Base-by-base conservation (phyloP, 805 yeast species). In the Osmozyma mogii region DNA sequence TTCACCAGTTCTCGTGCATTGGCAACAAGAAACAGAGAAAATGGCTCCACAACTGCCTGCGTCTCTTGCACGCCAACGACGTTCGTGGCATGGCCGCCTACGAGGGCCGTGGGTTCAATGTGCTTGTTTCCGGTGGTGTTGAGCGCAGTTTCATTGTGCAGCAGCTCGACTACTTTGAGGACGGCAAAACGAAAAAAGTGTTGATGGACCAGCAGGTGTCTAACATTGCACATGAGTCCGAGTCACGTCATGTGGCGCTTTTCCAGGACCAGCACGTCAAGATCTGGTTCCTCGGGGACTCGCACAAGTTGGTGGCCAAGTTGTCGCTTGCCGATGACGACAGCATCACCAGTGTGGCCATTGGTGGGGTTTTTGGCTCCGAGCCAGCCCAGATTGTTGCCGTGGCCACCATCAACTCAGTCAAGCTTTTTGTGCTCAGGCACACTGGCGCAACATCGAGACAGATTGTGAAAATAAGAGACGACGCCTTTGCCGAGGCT, bases 191-290 rank as follows among this genome's bases (percentile, higher is more conserved):
- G 44, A 66, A 75, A 36, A 85, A 83, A 51, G 54, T 92, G 19
- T 74, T 88, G 15, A 63, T 75, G 27, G 67, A 69, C 28, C 84
- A 80, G 41, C 73, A 66, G 41, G 50, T 54, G 10, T 67, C 78
- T 9, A 74, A 71, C 41, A 65, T 79, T 4, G 44, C 68, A 1
- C 48, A 72, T 9, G 70, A 72, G 37, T 52, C 61, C 26, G 47
- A 51, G 5, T 62, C 68, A 22, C 68, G 78, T 36, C 55, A 76
- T 15, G 54, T 89, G 16, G 67, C 75, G 6, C 68, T 80, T 69
- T 89, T 94, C 92, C 80, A 77, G 44, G 94, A 82, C 41, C 87
- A 82, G 49, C 64, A 70, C 3, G 71, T 89, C 24, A 85, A 85
- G 49, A 65, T 92, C 8, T 92, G 97, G 97, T 61, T 57, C 37